Percentiles rank a stretch among this genome's conserved stretches.
These are phyloP conservation scores for Tolypocladium paradoxum DNA, from an alignment of 2,329 filamentous ascomycete genomes.

Conservation along the genomic window DNA sequence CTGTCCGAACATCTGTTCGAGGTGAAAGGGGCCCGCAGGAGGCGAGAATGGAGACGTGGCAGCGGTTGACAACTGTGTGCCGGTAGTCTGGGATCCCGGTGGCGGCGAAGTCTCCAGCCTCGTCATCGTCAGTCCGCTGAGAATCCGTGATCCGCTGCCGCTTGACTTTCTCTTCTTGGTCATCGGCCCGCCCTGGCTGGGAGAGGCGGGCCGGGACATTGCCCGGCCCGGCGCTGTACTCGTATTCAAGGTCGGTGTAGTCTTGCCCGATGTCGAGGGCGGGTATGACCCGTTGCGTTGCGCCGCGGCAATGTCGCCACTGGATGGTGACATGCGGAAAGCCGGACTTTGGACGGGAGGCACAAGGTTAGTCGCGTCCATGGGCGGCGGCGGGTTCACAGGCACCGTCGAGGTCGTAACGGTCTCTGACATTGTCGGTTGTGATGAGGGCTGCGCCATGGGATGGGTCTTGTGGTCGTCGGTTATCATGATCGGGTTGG, in stretches of 20 bases:
- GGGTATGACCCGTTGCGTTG: conserved; percentile 31
- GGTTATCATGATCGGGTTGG: conserved; percentile 88
- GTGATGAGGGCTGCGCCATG: conserved; percentile 15
- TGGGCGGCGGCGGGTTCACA: conserved; percentile 6
- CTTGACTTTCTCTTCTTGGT: conserved; percentile 79
- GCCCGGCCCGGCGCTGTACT: conserved; percentile 16
- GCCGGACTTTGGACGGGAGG: conserved; percentile 23
- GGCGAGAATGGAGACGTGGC: conserved; percentile 45
- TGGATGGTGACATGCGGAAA: conserved; percentile 49
- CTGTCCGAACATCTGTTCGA: conserved; percentile 35
- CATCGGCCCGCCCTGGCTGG: conserved; percentile 52
- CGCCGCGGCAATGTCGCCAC: conserved; percentile 51
- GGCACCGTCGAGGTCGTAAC: conserved; percentile 12
- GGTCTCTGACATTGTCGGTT: conserved; percentile 16
- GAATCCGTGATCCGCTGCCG: conserved; percentile 52
- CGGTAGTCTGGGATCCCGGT: conserved; percentile 23
- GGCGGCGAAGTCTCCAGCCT: conserved; percentile 53
- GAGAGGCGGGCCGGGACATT: conserved; percentile 65
- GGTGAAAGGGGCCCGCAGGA: conserved; percentile 30
- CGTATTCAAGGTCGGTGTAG: conserved; percentile 16
- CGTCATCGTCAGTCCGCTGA: conserved; percentile 71
- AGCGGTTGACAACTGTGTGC: conserved; percentile 24
- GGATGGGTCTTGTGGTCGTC: conserved; percentile 89
- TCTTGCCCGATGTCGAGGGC: conserved; percentile 19
- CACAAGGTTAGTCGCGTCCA: conserved; percentile 22